Evolutionary conservation across 1,139 yeast genomes (phyloP).

Genomic region (Candida glucosophila): DNA sequence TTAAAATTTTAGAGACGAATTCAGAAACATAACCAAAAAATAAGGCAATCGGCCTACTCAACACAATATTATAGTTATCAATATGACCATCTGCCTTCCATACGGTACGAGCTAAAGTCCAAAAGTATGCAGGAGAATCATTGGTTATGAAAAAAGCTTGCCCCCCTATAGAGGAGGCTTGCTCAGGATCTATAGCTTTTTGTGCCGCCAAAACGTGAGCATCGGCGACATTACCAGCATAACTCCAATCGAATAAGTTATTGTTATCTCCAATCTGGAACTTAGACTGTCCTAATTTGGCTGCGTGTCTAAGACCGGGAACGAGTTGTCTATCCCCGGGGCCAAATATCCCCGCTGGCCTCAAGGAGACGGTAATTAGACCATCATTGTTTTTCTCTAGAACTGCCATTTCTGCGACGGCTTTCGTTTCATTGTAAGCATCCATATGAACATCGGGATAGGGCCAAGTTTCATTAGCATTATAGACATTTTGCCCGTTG

Average conservation of each 20-base stretch:
- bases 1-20: slow-evolving; percentile 55
- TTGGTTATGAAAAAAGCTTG: slow-evolving; percentile 87
- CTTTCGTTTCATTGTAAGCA: slow-evolving; percentile 92
- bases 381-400: slow-evolving; percentile 58
- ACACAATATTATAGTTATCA: slow-evolving; percentile 59
- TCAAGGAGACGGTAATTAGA: slow-evolving; percentile 69
- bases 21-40: slow-evolving; percentile 74
- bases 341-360: slow-evolving; percentile 98
- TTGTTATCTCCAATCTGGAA: slow-evolving; percentile 92
- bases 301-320: slow-evolving; percentile 84
- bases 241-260: slow-evolving; percentile 92
- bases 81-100: slow-evolving; percentile 95
- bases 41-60: slow-evolving; percentile 67
- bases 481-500: slow-evolving; percentile 82
- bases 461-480: slow-evolving; percentile 93
- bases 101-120: slow-evolving; percentile 94
- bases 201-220: slow-evolving; percentile 90
- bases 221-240: slow-evolving; percentile 98
- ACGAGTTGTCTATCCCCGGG: slow-evolving; percentile 97
- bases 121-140: slow-evolving; percentile 90
- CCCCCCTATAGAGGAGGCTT: slow-evolving; percentile 53
- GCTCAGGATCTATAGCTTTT: slow-evolving; percentile 43
- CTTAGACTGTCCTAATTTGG: slow-evolving; percentile 77
- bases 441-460: slow-evolving; percentile 91
- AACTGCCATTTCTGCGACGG: slow-evolving; percentile 80